phyloP scores from a whole-genome alignment of 164 flowering plant genomes.

The Tetrastigma voinierianum region DNA sequence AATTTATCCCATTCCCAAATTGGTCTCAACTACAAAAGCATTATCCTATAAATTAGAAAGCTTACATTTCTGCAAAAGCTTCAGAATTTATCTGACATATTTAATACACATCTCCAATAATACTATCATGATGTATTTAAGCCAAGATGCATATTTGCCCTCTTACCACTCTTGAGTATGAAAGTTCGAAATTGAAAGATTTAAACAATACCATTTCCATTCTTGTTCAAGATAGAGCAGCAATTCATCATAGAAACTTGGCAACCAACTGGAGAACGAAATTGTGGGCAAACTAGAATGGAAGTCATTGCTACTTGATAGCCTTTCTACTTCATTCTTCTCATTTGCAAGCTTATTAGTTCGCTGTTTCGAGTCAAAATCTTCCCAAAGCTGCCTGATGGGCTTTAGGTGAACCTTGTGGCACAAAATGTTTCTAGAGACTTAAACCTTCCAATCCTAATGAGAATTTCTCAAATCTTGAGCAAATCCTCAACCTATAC shows the following conservation, averaged over 20 bases:
- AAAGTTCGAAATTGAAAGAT: background rate
- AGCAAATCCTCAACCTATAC: conserved; percentile 73
- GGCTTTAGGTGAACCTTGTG: conserved; percentile 85
- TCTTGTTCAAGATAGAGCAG: conserved; percentile 96
- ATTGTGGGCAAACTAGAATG: conserved; percentile 35
- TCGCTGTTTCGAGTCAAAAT: conserved; percentile 63
- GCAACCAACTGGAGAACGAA: conserved; percentile 82
- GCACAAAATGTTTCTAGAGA: conserved; percentile 78
- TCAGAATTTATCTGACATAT: background rate
- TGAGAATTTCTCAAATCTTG: conserved; percentile 89
- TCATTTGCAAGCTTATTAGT: conserved; percentile 55
- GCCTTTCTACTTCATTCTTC: conserved; percentile 55
- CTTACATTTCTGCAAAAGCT: background rate
- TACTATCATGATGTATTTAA: background rate
- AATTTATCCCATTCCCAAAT: background rate
- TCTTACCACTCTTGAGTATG: background rate
- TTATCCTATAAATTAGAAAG: background rate
- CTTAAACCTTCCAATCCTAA: conserved; percentile 89
- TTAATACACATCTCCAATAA: background rate
- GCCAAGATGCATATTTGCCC: background rate
- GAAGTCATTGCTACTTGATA: conserved; percentile 36
- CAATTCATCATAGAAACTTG: conserved; percentile 90
- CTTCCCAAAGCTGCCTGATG: conserved; percentile 87
- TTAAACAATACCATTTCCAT: conserved; percentile 88
- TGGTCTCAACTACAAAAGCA: background rate